These are phyloP conservation scores for Alnus glutinosa DNA, from an alignment of 306 rosid species.

Conservation along the genomic window DNA sequence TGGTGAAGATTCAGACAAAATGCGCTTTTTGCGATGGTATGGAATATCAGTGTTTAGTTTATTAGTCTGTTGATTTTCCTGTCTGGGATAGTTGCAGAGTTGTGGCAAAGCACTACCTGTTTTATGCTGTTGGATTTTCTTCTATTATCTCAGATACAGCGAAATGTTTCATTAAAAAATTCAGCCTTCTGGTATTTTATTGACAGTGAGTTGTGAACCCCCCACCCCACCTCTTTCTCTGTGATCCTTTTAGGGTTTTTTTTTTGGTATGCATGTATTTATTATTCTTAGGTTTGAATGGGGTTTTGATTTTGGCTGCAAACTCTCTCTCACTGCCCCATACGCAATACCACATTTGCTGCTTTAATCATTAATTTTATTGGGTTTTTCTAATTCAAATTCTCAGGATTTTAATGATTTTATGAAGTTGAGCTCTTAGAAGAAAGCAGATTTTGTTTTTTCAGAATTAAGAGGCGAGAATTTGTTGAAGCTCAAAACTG, in stretches of 20 bases:
- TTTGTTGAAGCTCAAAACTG: background rate
- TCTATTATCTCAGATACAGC: constrained; percentile 30
- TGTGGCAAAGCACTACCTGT: constrained; percentile 41
- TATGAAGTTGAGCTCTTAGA: background rate
- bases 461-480: background rate
- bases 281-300: constrained; percentile 11
- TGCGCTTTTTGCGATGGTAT: constrained; percentile 29
- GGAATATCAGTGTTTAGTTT: constrained; percentile 39
- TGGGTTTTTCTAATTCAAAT: background rate
- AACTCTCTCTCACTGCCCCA: background rate
- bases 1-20: constrained; percentile 61
- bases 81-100: constrained; percentile 40
- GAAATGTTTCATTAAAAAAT: constrained; percentile 41
- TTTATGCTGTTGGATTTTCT: constrained; percentile 35
- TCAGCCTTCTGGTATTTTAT: constrained; percentile 45
- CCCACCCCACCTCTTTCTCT: too few species aligned
- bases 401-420: background rate
- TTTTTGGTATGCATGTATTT: constrained; percentile 12
- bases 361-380: constrained; percentile 19
- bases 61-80: background rate
- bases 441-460: background rate
- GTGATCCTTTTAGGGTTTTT: constrained; percentile 31
- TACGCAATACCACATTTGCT: background rate
- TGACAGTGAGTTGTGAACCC: constrained; percentile 17
- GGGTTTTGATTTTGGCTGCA: constrained; percentile 29